These are phyloP conservation scores for Sporopachydermia lactativora DNA, from an alignment of 805 yeast genomes.

Conservation along the genomic window DNA sequence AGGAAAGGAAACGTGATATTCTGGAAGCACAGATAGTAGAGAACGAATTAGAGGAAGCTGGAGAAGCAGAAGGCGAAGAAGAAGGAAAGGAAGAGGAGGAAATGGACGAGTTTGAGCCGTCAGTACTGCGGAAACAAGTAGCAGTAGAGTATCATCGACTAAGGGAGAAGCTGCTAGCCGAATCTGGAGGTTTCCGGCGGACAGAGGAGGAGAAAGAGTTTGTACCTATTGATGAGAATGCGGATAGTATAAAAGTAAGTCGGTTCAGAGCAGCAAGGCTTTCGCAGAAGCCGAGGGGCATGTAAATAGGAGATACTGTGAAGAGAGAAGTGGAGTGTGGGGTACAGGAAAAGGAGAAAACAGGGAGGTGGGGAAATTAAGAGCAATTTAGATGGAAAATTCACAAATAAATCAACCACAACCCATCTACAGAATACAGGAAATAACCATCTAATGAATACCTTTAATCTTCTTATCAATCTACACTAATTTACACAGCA, in stretches of 20 bases:
- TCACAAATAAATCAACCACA: no score
- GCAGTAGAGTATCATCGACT: conserved; percentile 18
- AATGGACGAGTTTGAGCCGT: conserved; percentile 20
- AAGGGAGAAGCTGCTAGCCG: conserved; percentile 17
- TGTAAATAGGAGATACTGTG: no score
- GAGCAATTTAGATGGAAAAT: no score
- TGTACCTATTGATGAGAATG: conserved; percentile 51
- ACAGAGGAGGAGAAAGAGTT: conserved; percentile 34
- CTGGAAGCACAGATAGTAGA: background rate
- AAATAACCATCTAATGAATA: no score
- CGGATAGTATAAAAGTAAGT: conserved; percentile 41
- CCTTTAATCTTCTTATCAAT: no score
- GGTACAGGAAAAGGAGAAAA: no score
- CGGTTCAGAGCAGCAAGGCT: conserved; percentile 40
- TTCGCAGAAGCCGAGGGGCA: background rate
- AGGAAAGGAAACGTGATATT: no score
- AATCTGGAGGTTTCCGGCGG: conserved; percentile 19
- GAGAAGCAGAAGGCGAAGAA: conserved; percentile 41
- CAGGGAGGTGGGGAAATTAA: no score
- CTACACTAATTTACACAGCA: no score
- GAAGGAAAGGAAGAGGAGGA: conserved; percentile 38
- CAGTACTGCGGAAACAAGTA: conserved; percentile 12
- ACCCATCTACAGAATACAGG: no score
- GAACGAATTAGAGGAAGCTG: conserved; percentile 24
- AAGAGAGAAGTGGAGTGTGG: no score